These are phyloP conservation scores for Lycium barbarum DNA, from an alignment of 257 asterid species.

Conservation along the genomic window DNA sequence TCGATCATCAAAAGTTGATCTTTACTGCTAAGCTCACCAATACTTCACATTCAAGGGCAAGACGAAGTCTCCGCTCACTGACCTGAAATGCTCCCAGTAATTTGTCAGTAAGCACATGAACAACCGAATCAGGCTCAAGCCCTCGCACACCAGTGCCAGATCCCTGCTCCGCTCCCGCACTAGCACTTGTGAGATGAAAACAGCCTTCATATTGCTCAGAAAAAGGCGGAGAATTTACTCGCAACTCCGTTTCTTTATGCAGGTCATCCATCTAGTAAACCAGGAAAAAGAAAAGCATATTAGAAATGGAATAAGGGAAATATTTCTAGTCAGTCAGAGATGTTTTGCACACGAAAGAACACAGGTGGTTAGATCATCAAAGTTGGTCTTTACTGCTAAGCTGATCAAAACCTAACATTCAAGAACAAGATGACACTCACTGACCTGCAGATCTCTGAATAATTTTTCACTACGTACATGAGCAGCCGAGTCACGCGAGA, in stretches of 20 bases:
- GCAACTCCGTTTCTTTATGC: neutral
- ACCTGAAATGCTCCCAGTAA: neutral
- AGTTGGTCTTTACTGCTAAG: neutral
- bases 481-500: conserved; percentile 34
- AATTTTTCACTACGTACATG: conserved; percentile 5
- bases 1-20: neutral
- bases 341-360: neutral
- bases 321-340: neutral
- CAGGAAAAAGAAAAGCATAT: neutral
- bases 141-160: neutral
- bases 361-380: neutral
- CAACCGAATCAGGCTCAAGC: neutral
- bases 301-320: neutral
- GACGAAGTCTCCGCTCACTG: neutral
- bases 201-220: neutral
- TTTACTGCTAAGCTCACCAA: neutral
- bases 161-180: neutral
- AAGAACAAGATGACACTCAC: neutral
- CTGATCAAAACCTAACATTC: neutral
- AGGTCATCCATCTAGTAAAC: conserved; percentile 16
- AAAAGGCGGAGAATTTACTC: neutral
- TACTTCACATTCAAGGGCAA: neutral
- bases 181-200: neutral
- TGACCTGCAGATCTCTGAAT: conserved; percentile 21
- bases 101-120: neutral